Conservation (phyloP, 1,284 basidiomycete genomes). For the Apiotrichum brassicae region DNA sequence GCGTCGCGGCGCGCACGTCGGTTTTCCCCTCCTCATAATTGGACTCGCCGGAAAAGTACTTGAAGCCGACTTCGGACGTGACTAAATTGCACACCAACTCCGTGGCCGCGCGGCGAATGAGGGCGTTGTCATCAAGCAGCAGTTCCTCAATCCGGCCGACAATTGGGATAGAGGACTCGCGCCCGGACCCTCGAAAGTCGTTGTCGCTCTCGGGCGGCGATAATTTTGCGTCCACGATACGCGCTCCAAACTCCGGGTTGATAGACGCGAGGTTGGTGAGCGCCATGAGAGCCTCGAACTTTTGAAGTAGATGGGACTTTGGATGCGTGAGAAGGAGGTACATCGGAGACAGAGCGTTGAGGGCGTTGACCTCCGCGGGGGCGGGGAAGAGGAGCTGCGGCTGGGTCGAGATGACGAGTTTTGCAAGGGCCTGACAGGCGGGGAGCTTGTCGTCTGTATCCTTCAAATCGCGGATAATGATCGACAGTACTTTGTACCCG, state of each 20-base stretch:
- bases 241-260: conserved; percentile 57
- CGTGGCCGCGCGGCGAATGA: conserved; percentile 77
- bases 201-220: conserved; percentile 17
- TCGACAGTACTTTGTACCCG: conserved; percentile 64
- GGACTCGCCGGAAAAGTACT: conserved; percentile 44
- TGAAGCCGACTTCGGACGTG: conserved; percentile 65
- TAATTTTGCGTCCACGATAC: conserved; percentile 48
- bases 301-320: conserved; percentile 66
- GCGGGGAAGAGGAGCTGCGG: conserved; percentile 80
- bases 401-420: conserved; percentile 83
- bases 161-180: background rate
- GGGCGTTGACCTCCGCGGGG: conserved; percentile 59
- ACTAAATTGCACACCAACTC: conserved; percentile 94
- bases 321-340: conserved; percentile 63
- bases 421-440: conserved; percentile 81
- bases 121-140: conserved; percentile 71
- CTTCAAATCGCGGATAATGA: conserved; percentile 50
- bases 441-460: conserved; percentile 52
- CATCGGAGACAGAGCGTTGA: conserved; percentile 73
- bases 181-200: conserved; percentile 19
- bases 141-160: conserved; percentile 68
- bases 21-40: conserved; percentile 13
- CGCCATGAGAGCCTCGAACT: conserved; percentile 90
- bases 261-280: conserved; percentile 90
- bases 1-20: conserved; percentile 52